These are phyloP conservation scores for Saposhnikovia divaricata DNA, from an alignment of 129 eudicot genomes.

Conservation along the genomic window DNA sequence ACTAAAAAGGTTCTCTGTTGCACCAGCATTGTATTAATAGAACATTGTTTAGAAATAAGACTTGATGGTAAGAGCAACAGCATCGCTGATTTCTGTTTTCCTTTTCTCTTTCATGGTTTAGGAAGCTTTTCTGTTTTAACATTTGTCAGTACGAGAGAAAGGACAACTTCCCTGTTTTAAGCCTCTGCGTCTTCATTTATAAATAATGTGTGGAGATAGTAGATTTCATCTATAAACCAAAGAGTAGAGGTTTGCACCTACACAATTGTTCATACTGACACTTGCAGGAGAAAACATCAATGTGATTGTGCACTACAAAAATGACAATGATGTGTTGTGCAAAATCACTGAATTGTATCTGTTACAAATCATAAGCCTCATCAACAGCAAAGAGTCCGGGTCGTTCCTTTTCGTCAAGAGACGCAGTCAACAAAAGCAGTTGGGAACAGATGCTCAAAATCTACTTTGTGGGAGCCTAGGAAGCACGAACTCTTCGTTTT, in stretches of 20 bases:
- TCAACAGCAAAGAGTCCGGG: too few relatives aligned
- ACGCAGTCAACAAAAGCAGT: too few relatives aligned
- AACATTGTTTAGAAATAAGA: too few relatives aligned
- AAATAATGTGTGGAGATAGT: not conserved
- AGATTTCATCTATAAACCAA: not conserved
- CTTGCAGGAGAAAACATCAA: not conserved
- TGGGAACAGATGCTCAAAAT: too few relatives aligned
- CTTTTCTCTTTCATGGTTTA: not conserved
- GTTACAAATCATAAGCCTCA: too few relatives aligned
- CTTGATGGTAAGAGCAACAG: not conserved
- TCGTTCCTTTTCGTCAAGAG: too few relatives aligned
- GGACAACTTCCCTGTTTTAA: not conserved
- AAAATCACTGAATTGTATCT: not conserved
- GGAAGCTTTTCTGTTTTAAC: not conserved
- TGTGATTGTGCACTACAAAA: not conserved
- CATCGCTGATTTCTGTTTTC: not conserved
- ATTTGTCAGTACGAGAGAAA: not conserved
- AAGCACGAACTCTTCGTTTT: too few relatives aligned
- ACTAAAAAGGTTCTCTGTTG: not conserved
- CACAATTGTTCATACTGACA: not conserved
- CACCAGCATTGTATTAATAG: not conserved
- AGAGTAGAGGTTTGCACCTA: not conserved
- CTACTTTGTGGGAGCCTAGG: too few relatives aligned
- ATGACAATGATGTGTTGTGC: not conserved
- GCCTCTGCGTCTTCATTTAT: not conserved